A percentile compares a stretch with the other conserved stretches of the same genome.
Conservation (phyloP, 805 yeast species). For the Wickerhamiella azymoides region DNA sequence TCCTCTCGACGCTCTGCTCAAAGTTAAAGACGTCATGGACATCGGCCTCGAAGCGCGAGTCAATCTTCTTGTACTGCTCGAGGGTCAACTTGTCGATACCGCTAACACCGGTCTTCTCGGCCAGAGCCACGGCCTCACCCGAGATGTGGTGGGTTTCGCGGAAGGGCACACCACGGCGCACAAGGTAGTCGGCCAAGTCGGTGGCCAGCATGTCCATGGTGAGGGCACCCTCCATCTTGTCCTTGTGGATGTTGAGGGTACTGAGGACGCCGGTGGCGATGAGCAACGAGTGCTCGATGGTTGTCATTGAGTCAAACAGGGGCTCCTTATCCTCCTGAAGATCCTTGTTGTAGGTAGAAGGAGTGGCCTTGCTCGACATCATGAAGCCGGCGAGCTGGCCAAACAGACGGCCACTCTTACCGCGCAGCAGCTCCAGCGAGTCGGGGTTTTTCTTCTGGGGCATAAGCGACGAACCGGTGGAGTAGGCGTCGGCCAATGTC, state of each 20-base stretch:
- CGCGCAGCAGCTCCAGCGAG: constrained; percentile 85
- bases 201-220: constrained; percentile 99
- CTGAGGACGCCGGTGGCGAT: constrained; percentile 96
- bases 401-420: constrained; percentile 93
- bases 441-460: constrained; percentile 99
- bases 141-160: constrained; percentile 98
- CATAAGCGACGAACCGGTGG: constrained; percentile 97
- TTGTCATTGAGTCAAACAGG: constrained; percentile 75
- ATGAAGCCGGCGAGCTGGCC: constrained; percentile 91
- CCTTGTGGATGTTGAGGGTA: constrained; percentile 59
- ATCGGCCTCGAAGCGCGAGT: constrained; percentile 64
- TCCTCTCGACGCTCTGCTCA: constrained; percentile 89
- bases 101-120: constrained; percentile 60
- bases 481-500: constrained; percentile 89
- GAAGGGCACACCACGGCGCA: constrained; percentile 95
- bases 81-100: constrained; percentile 79
- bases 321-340: constrained; percentile 99
- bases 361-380: constrained; percentile 94
- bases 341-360: constrained; percentile 95
- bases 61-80: constrained; percentile 69
- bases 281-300: constrained; percentile 85
- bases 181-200: constrained; percentile 93
- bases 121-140: constrained; percentile 88
- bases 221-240: constrained; percentile 71
- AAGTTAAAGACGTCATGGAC: constrained; percentile 79